phyloP scores from a whole-genome alignment of 768 basidiomycete genomes.

The Grammothele lineata region DNA sequence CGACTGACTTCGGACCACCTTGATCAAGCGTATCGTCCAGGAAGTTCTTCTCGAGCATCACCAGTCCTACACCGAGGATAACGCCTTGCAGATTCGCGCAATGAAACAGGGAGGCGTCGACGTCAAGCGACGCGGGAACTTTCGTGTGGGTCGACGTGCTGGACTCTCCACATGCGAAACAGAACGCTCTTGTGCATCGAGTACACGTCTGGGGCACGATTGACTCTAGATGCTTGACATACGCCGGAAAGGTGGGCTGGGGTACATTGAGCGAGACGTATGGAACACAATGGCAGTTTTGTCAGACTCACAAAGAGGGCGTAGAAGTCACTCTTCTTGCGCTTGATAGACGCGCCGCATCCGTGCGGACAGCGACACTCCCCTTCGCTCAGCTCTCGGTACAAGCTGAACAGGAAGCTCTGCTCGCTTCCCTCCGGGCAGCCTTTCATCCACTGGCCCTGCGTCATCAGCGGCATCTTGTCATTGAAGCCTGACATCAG shows the following conservation, averaged over 20 bases:
- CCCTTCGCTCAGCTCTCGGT: slow-evolving; percentile 64
- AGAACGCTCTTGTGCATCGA: slow-evolving; percentile 29
- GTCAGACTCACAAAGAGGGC: slow-evolving; percentile 62
- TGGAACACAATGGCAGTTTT: too few relatives aligned
- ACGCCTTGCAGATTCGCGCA: slow-evolving; percentile 88
- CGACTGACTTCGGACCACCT: slow-evolving; percentile 21
- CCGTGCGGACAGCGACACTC: slow-evolving; percentile 67
- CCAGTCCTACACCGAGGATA: slow-evolving; percentile 85
- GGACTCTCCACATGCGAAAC: slow-evolving; percentile 48
- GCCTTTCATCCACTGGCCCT: slow-evolving; percentile 96
- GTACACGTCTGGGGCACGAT: slow-evolving; percentile 57
- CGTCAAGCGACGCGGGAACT: slow-evolving; percentile 28
- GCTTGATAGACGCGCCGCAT: slow-evolving; percentile 59
- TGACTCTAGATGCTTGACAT: slow-evolving; percentile 57
- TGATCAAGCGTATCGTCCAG: slow-evolving; percentile 44
- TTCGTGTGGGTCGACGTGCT: slow-evolving; percentile 22
- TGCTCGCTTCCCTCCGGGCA: slow-evolving; percentile 94
- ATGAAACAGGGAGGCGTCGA: slow-evolving; percentile 71
- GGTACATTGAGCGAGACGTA: slow-evolving; percentile 8
- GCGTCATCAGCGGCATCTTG: slow-evolving; percentile 66
- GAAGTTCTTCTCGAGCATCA: slow-evolving; percentile 77
- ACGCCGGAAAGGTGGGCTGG: slow-evolving; percentile 70
- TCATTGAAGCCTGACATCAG: slow-evolving; percentile 40
- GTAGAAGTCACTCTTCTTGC: slow-evolving; percentile 79
- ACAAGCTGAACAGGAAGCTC: slow-evolving; percentile 80